Evolutionary conservation across 495 filamentous ascomycete genomes (phyloP).

Genomic region (Penicillium paxilli): DNA sequence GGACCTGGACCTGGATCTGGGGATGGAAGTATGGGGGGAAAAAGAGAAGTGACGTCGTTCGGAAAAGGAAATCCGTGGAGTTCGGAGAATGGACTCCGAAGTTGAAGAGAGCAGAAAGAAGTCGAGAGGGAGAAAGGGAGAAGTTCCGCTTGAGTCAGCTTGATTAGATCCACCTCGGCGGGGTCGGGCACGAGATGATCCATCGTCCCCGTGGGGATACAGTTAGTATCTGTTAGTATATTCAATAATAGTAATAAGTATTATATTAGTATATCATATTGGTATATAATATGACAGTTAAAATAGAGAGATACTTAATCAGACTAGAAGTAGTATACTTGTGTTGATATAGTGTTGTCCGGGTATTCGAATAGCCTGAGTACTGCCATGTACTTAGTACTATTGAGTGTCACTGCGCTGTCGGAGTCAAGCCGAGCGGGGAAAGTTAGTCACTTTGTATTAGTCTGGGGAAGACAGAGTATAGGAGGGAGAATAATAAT

Average conservation of each 20-base stretch:
- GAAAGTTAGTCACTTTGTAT: background rate
- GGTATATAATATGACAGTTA: too few species aligned
- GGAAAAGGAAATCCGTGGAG: conserved; percentile 26
- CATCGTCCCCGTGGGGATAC: conserved; percentile 8
- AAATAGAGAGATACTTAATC: background rate
- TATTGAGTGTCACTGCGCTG: too few species aligned
- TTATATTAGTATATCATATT: too few species aligned
- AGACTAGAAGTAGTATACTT: too few species aligned
- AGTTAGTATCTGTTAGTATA: too few species aligned
- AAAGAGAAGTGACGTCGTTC: conserved; percentile 18
- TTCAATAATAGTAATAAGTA: too few species aligned
- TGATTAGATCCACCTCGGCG: background rate
- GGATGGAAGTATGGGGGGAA: background rate
- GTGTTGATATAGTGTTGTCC: too few species aligned
- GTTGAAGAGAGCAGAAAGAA: background rate
- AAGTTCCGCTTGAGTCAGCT: too few species aligned
- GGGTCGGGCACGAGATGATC: background rate
- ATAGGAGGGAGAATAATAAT: background rate
- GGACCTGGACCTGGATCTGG: too few species aligned
- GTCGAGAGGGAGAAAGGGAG: background rate
- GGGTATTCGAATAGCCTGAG: background rate
- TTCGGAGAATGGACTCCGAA: background rate
- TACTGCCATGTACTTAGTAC: too few species aligned
- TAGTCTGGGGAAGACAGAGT: background rate
- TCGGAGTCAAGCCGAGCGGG: conserved; percentile 17